Base-by-base conservation (phyloP, 345 rosid genomes). In the Lagerstroemia speciosa region DNA sequence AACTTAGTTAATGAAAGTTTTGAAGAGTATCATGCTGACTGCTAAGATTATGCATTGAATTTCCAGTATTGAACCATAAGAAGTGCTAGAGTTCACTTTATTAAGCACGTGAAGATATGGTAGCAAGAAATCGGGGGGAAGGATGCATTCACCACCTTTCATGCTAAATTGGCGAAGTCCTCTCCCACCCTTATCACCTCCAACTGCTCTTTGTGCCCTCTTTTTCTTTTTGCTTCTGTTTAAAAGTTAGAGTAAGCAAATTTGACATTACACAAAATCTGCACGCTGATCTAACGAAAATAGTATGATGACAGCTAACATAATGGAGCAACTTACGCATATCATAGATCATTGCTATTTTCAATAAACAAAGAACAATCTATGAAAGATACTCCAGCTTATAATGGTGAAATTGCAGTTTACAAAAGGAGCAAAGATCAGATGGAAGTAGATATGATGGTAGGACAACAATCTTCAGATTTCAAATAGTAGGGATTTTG, bases 121-220 rank as follows among this genome's bases (percentile, higher is more conserved):
- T 30, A 68, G 43, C 22, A 41, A 24, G 55, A 34, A 15, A 22
- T 16, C 12, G 40, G 58, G 31, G 5, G n/a, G 22, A 32, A 62
- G 46, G 24, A 43, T 24, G 62, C 30, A 27, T 27, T 27, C 64
- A 64, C 30, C 41, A 81, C 84, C 82, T 78, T 76, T 81, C 78
- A 81, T 81, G 69, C 82, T 81, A 58, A 81, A 81, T 57, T 78
- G 84, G 40, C 84, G 84, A 41, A 81, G 84, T 36, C 84, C 84
- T 78, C 82, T 75, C 52, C 82, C 82, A 46, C 73, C 71, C 74
- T 78, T 81, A 73, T 81, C 84, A 62, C 79, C 74, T 26, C 79
- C 82, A 20, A 69, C 69, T 45, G 78, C 74, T n/a, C 82, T 74
- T 73, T 75, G 81, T 53, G 79, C 81, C 65, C 83, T 78, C 74